phyloP scores from a whole-genome alignment of 2,329 filamentous ascomycete genomes.

The Aspergillus pseudonomiae region DNA sequence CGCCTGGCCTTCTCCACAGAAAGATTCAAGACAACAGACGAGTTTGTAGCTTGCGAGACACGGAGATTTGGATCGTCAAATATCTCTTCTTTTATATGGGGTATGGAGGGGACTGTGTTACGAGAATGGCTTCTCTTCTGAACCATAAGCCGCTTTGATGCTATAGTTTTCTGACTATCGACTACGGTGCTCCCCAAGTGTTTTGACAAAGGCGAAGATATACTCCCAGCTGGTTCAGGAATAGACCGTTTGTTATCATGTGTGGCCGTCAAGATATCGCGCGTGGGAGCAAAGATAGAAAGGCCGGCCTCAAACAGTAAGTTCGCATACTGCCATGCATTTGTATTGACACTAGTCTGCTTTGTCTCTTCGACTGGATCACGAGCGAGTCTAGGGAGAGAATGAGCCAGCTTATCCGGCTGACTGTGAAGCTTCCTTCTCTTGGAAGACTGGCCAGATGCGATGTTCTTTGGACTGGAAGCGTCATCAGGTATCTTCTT shows the following conservation, averaged over 20 bases:
- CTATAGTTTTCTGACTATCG: not conserved
- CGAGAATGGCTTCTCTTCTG: not conserved
- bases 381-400: not conserved
- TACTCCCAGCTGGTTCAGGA: not conserved
- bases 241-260: not conserved
- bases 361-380: not conserved
- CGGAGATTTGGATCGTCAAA: slow-evolving; percentile 15
- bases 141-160: not conserved
- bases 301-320: not conserved
- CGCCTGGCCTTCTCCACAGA: slow-evolving; percentile 37
- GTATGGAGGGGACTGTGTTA: not conserved
- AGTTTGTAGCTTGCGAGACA: slow-evolving; percentile 26
- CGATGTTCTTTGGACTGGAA: not conserved
- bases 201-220: not conserved
- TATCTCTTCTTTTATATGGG: slow-evolving; percentile 15
- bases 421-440: not conserved
- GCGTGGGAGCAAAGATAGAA: not conserved
- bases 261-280: not conserved
- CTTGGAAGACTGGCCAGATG: not conserved
- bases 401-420: too few species aligned
- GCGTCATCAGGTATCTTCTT: not conserved
- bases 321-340: not conserved
- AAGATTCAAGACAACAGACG: slow-evolving; percentile 31
- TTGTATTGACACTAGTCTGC: not conserved
- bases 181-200: not conserved